Conservation (phyloP, 2,329 filamentous ascomycete genomes). For the Ophidiomyces ophidiicola region DNA sequence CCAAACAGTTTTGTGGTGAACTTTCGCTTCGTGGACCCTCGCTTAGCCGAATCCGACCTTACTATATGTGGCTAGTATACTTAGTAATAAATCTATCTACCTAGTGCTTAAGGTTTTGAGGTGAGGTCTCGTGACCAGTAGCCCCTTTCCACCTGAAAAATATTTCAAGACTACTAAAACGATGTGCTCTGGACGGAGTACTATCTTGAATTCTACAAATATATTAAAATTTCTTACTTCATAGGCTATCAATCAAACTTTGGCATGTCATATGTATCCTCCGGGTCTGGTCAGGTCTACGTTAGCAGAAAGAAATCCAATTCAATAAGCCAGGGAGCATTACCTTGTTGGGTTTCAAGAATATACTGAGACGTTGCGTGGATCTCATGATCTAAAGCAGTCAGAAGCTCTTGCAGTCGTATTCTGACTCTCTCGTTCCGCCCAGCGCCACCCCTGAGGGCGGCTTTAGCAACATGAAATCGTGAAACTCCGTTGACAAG, state of each 20-base stretch:
- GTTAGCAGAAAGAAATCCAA: no score
- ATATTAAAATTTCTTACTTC: no score
- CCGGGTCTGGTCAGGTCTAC: conserved; percentile 38
- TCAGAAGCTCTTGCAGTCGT: conserved; percentile 36
- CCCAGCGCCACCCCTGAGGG: conserved; percentile 39
- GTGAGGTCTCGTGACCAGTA: conserved; percentile 5
- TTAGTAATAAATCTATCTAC: no score
- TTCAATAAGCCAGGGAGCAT: conserved; percentile 18
- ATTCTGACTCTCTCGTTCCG: conserved; percentile 39
- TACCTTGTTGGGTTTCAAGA: conserved; percentile 40
- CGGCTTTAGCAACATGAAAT: conserved; percentile 47
- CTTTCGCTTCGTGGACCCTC: conserved; percentile 14
- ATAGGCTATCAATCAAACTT: conserved; percentile 31
- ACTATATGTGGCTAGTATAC: background rate
- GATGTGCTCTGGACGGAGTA: no score
- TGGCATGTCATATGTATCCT: conserved; percentile 41
- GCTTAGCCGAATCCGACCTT: conserved; percentile 13
- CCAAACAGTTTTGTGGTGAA: conserved; percentile 8
- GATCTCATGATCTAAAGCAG: conserved; percentile 40
- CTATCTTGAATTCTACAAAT: no score
- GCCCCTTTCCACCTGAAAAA: background rate
- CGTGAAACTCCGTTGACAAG: conserved; percentile 48
- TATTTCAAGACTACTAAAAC: no score
- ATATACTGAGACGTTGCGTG: conserved; percentile 44
- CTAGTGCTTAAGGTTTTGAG: background rate